Conservation (phyloP, 2,329 filamentous ascomycete species). For the Teratosphaeria epicoccoides region DNA sequence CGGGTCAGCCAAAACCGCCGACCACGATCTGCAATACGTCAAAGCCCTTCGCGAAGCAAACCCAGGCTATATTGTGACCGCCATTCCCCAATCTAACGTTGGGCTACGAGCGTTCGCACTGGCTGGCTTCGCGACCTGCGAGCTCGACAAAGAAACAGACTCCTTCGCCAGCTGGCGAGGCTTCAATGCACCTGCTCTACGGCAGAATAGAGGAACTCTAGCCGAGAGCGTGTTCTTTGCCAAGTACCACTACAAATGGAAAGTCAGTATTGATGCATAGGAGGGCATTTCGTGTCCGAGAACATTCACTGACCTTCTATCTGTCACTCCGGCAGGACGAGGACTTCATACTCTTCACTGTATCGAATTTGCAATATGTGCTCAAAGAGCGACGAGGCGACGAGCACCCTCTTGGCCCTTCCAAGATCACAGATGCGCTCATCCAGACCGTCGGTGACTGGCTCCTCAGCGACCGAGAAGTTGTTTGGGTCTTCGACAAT, state of each 20-base stretch:
- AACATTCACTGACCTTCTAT: too few species aligned
- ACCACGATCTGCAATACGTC: slow-evolving; percentile 32
- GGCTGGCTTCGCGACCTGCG: slow-evolving; percentile 30
- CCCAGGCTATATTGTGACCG: slow-evolving; percentile 30
- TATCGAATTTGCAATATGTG: slow-evolving; percentile 30
- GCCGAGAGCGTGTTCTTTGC: slow-evolving; percentile 31
- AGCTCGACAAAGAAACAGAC: slow-evolving; percentile 29
- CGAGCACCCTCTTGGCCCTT: slow-evolving; percentile 27
- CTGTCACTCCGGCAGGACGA: too few species aligned
- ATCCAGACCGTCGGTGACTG: slow-evolving; percentile 31
- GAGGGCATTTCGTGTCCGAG: too few species aligned
- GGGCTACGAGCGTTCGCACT: slow-evolving; percentile 33
- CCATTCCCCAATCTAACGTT: slow-evolving; percentile 27
- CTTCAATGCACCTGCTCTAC: slow-evolving; percentile 23
- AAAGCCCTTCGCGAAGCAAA: slow-evolving; percentile 27
- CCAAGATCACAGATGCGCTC: slow-evolving; percentile 27
- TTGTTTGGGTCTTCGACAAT: slow-evolving; percentile 35
- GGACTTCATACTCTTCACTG: slow-evolving; percentile 31
- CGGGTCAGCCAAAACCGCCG: slow-evolving; percentile 27
- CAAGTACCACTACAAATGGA: slow-evolving; percentile 31
- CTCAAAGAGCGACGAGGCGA: slow-evolving; percentile 26
- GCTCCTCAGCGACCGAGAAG: slow-evolving; percentile 24
- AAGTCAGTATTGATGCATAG: too few species aligned
- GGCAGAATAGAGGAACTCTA: slow-evolving; percentile 23
- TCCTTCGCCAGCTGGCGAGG: slow-evolving; percentile 29